A percentile compares a stretch with the other conserved stretches of the same genome.
Evolutionary conservation across 2,329 filamentous ascomycete genomes (phyloP).

Genomic region (Aspergillus fijiensis): DNA sequence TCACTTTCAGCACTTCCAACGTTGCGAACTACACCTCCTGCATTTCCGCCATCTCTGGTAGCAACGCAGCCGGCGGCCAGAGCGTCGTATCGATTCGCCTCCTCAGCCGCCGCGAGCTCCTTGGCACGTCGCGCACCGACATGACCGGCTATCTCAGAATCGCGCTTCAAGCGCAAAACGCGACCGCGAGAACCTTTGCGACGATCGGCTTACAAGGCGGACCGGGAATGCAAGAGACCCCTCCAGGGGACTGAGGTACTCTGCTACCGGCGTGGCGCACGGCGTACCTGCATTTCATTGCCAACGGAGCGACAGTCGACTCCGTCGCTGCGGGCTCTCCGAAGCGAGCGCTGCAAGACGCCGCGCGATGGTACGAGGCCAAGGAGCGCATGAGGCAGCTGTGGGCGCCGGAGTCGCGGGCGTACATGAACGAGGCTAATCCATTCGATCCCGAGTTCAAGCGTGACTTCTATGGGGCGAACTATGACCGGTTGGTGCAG

Average conservation of each 20-base stretch:
- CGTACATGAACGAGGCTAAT: constrained; percentile 29
- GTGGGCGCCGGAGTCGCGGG: constrained; percentile 26
- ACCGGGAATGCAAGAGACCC: not conserved
- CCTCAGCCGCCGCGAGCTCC: constrained; percentile 33
- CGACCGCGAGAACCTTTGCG: constrained; percentile 19
- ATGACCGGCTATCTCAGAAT: constrained; percentile 12
- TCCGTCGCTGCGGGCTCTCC: constrained; percentile 1
- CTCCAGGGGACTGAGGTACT: not conserved
- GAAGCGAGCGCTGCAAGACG: not conserved
- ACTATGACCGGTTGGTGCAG: too few species aligned
- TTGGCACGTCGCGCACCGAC: constrained; percentile 14
- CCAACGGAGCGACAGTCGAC: constrained; percentile 22
- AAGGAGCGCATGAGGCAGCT: constrained; percentile 25
- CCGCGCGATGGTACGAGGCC: constrained; percentile 12
- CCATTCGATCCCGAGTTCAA: constrained; percentile 7
- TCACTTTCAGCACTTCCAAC: constrained; percentile 4
- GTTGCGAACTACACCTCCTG: constrained; percentile 25
- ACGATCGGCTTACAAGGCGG: constrained; percentile 8
- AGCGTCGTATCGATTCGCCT: constrained; percentile 36
- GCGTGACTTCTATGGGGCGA: too few species aligned
- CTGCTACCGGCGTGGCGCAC: constrained; percentile 31
- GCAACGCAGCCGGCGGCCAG: constrained; percentile 29
- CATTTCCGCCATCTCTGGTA: constrained; percentile 25
- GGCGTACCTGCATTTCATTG: constrained; percentile 34
- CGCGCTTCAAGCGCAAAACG: constrained; percentile 18